Evolutionary conservation across 805 yeast genomes (phyloP).

Genomic region (Monosporozyma aerobia): DNA sequence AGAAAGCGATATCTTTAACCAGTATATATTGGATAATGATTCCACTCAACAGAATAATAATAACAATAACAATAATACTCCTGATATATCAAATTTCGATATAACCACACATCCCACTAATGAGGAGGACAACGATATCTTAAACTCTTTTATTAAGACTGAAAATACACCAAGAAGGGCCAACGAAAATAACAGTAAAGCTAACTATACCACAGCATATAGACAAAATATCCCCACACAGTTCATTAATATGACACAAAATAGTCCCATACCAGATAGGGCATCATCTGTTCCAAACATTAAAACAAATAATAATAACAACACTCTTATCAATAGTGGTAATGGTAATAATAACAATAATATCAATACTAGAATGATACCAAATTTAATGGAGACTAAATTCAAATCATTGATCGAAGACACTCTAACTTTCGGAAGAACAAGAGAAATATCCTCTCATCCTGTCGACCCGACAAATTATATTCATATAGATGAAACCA

Average conservation of each 20-base stretch:
- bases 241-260: background rate
- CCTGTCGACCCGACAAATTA: background rate
- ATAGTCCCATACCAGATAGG: background rate
- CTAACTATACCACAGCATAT: background rate
- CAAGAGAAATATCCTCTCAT: background rate
- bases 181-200: no score
- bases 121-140: background rate
- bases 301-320: background rate
- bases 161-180: background rate
- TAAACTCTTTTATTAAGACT: background rate
- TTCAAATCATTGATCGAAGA: slow-evolving; percentile 6
- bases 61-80: background rate
- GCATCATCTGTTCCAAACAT: background rate
- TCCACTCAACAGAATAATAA: background rate
- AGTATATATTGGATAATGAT: background rate
- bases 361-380: background rate
- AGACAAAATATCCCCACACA: background rate
- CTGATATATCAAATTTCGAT: background rate
- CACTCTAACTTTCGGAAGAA: slow-evolving; percentile 11
- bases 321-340: background rate
- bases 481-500: background rate
- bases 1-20: background rate
- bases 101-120: background rate
- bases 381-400: background rate
- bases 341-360: background rate